Evolutionary conservation across 1,284 basidiomycete genomes (phyloP).

Genomic region (Cerrena zonata): DNA sequence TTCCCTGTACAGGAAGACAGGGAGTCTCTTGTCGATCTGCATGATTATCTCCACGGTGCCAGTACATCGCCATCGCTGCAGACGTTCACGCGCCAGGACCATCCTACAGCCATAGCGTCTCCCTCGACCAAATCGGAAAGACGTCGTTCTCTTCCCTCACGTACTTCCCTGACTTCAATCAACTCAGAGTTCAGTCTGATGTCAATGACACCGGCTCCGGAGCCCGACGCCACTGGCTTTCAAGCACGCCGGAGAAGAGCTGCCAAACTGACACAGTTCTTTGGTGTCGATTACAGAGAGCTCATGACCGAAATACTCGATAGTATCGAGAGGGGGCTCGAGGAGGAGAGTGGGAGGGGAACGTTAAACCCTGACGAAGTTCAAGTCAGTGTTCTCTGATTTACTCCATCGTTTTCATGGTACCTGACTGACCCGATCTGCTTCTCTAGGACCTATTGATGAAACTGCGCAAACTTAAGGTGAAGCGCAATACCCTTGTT

Average conservation of each 20-base stretch:
- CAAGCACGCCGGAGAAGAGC: conserved; percentile 65
- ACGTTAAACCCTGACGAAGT: conserved; percentile 61
- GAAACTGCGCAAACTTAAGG: conserved; percentile 54
- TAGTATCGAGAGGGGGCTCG: conserved; percentile 69
- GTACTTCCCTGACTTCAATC: conserved; percentile 55
- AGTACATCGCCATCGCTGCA: conserved; percentile 15
- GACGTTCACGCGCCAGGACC: conserved; percentile 13
- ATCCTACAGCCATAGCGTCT: conserved; percentile 10
- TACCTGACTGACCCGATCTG: too few relatives aligned
- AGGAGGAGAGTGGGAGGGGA: conserved; percentile 59
- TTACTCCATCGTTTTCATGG: not conserved
- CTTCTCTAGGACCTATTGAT: conserved; percentile 54
- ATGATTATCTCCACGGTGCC: conserved; percentile 53
- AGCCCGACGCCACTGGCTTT: conserved; percentile 50
- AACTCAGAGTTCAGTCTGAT: conserved; percentile 39
- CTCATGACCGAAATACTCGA: conserved; percentile 70
- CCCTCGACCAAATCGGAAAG: conserved; percentile 42
- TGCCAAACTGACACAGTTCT: conserved; percentile 76
- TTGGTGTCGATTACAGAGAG: conserved; percentile 74
- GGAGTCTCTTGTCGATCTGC: conserved; percentile 65
- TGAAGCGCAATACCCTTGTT: conserved; percentile 32
- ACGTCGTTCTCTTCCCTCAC: conserved; percentile 62
- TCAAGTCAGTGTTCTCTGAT: conserved; percentile 45
- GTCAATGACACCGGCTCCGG: conserved; percentile 21
- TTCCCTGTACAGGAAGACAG: conserved; percentile 54